A percentile compares a stretch with the other conserved stretches of the same genome.
Conservation (phyloP, 192 early-diverging fungal genomes). For the Phycomyces blakesleeanus region DNA sequence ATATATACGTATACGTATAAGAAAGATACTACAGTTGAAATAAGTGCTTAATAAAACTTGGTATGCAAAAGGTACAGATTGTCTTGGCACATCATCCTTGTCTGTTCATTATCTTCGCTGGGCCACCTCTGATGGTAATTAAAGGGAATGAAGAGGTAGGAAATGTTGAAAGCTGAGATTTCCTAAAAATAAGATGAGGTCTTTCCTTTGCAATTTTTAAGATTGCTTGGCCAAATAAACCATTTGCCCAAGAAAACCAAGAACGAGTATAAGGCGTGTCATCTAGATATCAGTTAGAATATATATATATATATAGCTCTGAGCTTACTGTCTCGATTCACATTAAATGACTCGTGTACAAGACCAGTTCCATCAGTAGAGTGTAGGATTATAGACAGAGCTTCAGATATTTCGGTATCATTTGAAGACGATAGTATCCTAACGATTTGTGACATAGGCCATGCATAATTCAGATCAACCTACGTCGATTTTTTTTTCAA, state of each 20-base stretch:
- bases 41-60: too few species aligned
- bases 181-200: slow-evolving; percentile 25
- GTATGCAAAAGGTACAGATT: too few species aligned
- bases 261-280: slow-evolving; percentile 33
- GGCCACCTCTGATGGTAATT: too few species aligned
- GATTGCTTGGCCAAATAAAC: slow-evolving; percentile 50
- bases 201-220: slow-evolving; percentile 25
- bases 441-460: slow-evolving; percentile 36
- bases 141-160: too few species aligned
- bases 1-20: too few species aligned
- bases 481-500: neutral
- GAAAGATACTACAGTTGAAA: too few species aligned
- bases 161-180: neutral
- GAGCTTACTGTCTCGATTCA: slow-evolving; percentile 2
- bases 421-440: slow-evolving; percentile 44
- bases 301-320: too few species aligned
- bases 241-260: slow-evolving; percentile 64
- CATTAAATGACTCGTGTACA: slow-evolving; percentile 64
- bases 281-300: neutral
- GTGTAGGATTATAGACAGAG: slow-evolving; percentile 46
- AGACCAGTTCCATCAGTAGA: slow-evolving; percentile 51
- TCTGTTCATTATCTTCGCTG: too few species aligned
- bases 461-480: slow-evolving; percentile 25
- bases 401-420: slow-evolving; percentile 47
- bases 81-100: too few species aligned